phyloP scores from a whole-genome alignment of 2,329 filamentous ascomycete genomes.

The Cercospora beticola region DNA sequence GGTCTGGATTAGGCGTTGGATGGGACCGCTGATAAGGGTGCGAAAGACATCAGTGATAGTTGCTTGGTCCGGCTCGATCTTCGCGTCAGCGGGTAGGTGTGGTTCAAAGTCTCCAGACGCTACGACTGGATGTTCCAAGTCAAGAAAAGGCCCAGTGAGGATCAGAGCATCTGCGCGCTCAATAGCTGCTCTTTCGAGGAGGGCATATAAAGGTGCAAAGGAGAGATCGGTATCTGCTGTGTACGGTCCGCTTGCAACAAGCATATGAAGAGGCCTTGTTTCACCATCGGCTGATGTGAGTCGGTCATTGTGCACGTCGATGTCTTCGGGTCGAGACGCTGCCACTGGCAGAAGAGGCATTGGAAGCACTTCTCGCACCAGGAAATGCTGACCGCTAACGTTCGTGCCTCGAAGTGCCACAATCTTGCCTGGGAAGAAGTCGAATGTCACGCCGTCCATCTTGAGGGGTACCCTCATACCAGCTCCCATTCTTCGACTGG shows the following conservation, averaged over 20 bases:
- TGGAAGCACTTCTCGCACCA: slow-evolving; percentile 72
- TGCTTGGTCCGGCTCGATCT: slow-evolving; percentile 63
- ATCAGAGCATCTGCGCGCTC: slow-evolving; percentile 75
- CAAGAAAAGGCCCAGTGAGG: slow-evolving; percentile 83
- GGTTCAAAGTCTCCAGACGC: slow-evolving; percentile 54
- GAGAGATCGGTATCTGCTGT: slow-evolving; percentile 89
- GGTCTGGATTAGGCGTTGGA: slow-evolving; percentile 67
- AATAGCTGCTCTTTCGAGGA: slow-evolving; percentile 75
- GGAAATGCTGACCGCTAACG: slow-evolving; percentile 78
- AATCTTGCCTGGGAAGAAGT: slow-evolving; percentile 93
- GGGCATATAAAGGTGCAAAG: slow-evolving; percentile 79
- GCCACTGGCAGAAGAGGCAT: slow-evolving; percentile 73
- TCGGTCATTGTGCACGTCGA: slow-evolving; percentile 68
- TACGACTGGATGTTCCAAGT: slow-evolving; percentile 85
- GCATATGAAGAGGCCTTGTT: slow-evolving; percentile 67
- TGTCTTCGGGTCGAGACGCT: slow-evolving; percentile 64
- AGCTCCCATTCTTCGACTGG: slow-evolving; percentile 77
- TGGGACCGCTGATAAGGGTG: slow-evolving; percentile 69
- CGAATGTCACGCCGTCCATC: slow-evolving; percentile 68
- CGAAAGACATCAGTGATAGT: slow-evolving; percentile 83
- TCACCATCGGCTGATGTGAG: slow-evolving; percentile 63
- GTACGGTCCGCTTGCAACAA: slow-evolving; percentile 84
- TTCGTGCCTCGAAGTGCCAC: slow-evolving; percentile 86
- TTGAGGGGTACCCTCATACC: slow-evolving; percentile 80
- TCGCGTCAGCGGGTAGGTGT: slow-evolving; percentile 43